Evolutionary conservation across 306 rosid species (phyloP).

Genomic region (Fragaria iinumae): DNA sequence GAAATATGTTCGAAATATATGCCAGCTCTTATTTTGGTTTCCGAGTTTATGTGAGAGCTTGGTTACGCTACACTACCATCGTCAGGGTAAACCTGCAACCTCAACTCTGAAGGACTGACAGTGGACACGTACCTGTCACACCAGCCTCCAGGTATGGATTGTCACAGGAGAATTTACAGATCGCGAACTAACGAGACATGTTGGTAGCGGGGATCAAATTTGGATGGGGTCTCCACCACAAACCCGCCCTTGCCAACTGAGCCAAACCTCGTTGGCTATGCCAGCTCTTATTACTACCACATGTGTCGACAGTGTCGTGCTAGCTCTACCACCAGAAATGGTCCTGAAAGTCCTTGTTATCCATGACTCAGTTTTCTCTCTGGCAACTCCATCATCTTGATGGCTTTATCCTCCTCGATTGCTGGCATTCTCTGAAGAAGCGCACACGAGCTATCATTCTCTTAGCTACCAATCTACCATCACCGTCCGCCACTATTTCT

Average conservation of each 20-base stretch:
- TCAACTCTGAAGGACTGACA: too few relatives aligned
- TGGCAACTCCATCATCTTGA: neutral
- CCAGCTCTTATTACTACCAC: conserved; percentile 11
- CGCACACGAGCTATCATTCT: conserved; percentile 14
- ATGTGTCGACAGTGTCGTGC: conserved; percentile 9
- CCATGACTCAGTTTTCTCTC: neutral
- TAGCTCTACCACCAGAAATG: conserved; percentile 35
- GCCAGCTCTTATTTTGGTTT: conserved; percentile 9
- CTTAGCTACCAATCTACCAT: conserved; percentile 20
- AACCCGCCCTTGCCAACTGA: too few relatives aligned
- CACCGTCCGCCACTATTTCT: conserved; percentile 29
- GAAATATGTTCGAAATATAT: neutral
- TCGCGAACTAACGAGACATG: too few relatives aligned
- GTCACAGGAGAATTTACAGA: too few relatives aligned
- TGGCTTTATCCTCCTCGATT: conserved; percentile 6
- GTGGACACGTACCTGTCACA: too few relatives aligned
- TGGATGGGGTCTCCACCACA: too few relatives aligned
- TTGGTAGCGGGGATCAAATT: too few relatives aligned
- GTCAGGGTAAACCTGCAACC: too few relatives aligned
- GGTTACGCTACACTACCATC: too few relatives aligned
- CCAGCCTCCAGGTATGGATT: too few relatives aligned
- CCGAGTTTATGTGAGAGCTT: too few relatives aligned
- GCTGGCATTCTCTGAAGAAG: conserved; percentile 7
- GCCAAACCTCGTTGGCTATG: too few relatives aligned
- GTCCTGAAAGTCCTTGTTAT: conserved; percentile 30